Evolutionary conservation across 352 stramenopile genomes (phyloP).

Genomic region (Globisporangium parvum): DNA sequence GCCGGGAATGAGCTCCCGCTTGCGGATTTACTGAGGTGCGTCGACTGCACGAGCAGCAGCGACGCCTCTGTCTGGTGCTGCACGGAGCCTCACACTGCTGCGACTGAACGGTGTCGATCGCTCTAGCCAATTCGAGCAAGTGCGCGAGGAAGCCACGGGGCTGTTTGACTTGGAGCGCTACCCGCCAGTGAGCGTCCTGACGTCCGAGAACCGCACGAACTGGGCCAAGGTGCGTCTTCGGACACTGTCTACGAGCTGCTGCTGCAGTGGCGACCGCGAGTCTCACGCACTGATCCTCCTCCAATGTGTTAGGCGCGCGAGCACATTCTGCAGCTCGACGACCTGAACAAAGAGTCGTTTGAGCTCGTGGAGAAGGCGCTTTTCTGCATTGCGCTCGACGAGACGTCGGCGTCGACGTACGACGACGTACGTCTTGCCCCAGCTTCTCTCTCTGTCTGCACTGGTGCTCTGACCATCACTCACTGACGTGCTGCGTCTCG

Average conservation of each 20-base stretch:
- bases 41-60: too few relatives aligned
- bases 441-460: too few relatives aligned
- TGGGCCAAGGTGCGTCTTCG: constrained; percentile 86
- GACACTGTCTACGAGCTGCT: neutral
- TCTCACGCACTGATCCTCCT: neutral
- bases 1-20: constrained; percentile 64
- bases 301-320: too few relatives aligned
- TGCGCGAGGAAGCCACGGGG: constrained; percentile 77
- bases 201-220: constrained; percentile 91
- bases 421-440: constrained; percentile 70
- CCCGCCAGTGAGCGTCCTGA: constrained; percentile 91
- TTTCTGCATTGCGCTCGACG: constrained; percentile 91
- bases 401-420: constrained; percentile 74
- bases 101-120: neutral
- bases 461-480: neutral
- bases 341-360: constrained; percentile 87
- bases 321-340: constrained; percentile 80
- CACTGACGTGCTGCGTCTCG: neutral
- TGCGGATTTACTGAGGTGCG: constrained; percentile 64
- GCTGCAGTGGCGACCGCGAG: neutral
- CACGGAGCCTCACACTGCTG: neutral
- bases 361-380: constrained; percentile 91
- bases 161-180: constrained; percentile 85
- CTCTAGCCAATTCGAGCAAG: constrained; percentile 73
- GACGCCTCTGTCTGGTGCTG: neutral